A percentile compares a stretch with the other conserved stretches of the same genome.
Evolutionary conservation across 2,329 filamentous ascomycete species (phyloP).

Genomic region (Balansia obtecta): DNA sequence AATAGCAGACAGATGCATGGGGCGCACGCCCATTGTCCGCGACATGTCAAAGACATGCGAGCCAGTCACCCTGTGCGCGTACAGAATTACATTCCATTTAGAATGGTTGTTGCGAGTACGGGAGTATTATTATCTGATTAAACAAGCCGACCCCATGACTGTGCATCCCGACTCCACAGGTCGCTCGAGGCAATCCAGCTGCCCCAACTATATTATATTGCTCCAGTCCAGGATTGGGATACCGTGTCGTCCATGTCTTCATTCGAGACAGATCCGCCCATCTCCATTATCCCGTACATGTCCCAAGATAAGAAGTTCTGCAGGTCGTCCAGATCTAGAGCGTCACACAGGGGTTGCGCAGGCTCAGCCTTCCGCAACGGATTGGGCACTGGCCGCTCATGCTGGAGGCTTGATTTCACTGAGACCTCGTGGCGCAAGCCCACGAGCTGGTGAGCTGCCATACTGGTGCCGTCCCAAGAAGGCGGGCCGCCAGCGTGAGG

Average conservation of each 20-base stretch:
- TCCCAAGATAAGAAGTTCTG: slow-evolving; percentile 28
- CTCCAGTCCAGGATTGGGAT: slow-evolving; percentile 18
- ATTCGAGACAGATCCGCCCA: slow-evolving; percentile 23
- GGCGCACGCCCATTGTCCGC: too few species aligned
- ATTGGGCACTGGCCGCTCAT: slow-evolving; percentile 22
- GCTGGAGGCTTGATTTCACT: slow-evolving; percentile 21
- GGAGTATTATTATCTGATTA: background rate
- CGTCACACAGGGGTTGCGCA: slow-evolving; percentile 20
- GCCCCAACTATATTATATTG: slow-evolving; percentile 10
- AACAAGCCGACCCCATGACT: background rate
- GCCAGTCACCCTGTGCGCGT: background rate
- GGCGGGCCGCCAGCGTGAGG: slow-evolving; percentile 10
- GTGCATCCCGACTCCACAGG: background rate
- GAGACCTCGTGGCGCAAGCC: slow-evolving; percentile 14
- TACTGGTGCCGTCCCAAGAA: slow-evolving; percentile 16
- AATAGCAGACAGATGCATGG: too few species aligned
- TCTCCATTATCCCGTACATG: slow-evolving; percentile 28
- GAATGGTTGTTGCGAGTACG: background rate
- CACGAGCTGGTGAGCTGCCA: slow-evolving; percentile 15
- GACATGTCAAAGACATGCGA: background rate
- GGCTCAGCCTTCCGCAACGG: slow-evolving; percentile 11
- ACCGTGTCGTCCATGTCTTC: slow-evolving; percentile 22
- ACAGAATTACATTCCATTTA: background rate
- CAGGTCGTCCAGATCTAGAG: slow-evolving; percentile 25
- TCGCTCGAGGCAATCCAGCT: background rate